Percentiles rank a stretch among this genome's conserved stretches.
phyloP scores from a whole-genome alignment of 73 alveolate species.

The Breviolum minutum region DNA sequence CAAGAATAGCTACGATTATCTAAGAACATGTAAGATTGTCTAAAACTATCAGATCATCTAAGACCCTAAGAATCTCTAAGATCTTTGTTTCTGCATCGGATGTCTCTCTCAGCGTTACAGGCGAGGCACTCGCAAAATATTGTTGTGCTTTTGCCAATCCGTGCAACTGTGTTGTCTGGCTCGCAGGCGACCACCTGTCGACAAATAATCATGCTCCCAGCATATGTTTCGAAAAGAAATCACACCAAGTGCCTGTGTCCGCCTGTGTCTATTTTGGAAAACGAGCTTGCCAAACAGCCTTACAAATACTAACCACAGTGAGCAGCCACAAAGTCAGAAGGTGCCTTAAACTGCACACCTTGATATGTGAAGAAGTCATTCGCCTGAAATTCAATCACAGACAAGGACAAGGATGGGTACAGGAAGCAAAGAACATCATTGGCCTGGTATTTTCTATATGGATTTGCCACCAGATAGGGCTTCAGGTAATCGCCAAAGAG shows the following conservation, averaged over 20 bases:
- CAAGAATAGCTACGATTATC: too few species aligned
- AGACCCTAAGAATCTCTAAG: too few species aligned
- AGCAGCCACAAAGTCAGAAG: neutral
- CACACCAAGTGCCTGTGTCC: too few species aligned
- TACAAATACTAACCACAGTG: neutral
- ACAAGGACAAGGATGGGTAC: neutral
- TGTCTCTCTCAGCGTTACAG: neutral
- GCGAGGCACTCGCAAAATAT: slow-evolving; percentile 67
- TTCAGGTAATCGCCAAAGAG: slow-evolving; percentile 88
- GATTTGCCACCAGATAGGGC: slow-evolving; percentile 68
- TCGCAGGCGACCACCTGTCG: slow-evolving; percentile 69
- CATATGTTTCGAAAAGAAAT: neutral
- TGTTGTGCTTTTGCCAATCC: slow-evolving; percentile 77
- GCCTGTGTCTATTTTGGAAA: too few species aligned
- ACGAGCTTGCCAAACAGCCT: neutral
- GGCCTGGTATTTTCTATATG: slow-evolving; percentile 58
- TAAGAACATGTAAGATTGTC: too few species aligned
- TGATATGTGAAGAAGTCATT: slow-evolving; percentile 84
- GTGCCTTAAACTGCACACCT: slow-evolving; percentile 88
- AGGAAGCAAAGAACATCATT: neutral
- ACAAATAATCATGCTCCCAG: too few species aligned
- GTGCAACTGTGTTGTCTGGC: slow-evolving; percentile 44
- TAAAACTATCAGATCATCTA: too few species aligned
- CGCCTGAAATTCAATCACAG: neutral
- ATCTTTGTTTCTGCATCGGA: too few species aligned